Evolutionary conservation across 805 yeast species (phyloP).

Genomic region (Maudiozyma barnettii): DNA sequence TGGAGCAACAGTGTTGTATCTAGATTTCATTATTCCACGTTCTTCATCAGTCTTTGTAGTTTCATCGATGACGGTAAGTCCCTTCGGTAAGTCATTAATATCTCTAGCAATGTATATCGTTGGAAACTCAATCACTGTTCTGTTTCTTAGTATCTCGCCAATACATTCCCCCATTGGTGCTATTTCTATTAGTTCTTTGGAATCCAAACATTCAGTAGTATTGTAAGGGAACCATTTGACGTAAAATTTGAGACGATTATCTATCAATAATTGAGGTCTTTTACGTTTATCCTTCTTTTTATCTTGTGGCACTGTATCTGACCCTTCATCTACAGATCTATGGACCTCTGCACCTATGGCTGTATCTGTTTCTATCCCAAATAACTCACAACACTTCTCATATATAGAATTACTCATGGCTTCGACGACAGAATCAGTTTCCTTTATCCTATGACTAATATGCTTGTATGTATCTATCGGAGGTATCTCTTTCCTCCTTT

Average conservation of each 20-base stretch:
- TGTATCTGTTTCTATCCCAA: conserved; percentile 3
- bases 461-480: conserved; percentile 27
- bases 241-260: conserved; percentile 16
- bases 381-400: conserved; percentile 20
- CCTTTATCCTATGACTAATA: conserved; percentile 31
- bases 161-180: conserved; percentile 29
- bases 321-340: background rate
- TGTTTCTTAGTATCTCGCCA: conserved; percentile 42
- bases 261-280: conserved; percentile 10
- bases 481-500: background rate
- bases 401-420: conserved; percentile 26
- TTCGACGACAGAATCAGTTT: conserved; percentile 23
- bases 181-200: conserved; percentile 33
- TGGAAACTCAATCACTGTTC: conserved; percentile 69
- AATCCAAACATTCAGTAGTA: conserved; percentile 22
- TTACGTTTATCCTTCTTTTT: conserved; percentile 8
- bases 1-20: background rate
- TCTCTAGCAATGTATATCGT: conserved; percentile 42
- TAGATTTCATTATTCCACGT: background rate
- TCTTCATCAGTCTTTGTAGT: conserved; percentile 1
- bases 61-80: conserved; percentile 21
- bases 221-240: conserved; percentile 28
- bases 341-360: background rate
- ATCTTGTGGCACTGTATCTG: background rate
- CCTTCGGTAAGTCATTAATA: conserved; percentile 18